Percentiles rank a stretch among this genome's conserved stretches.
phyloP scores from a whole-genome alignment of 768 basidiomycete genomes.

The Auricularia sp. region DNA sequence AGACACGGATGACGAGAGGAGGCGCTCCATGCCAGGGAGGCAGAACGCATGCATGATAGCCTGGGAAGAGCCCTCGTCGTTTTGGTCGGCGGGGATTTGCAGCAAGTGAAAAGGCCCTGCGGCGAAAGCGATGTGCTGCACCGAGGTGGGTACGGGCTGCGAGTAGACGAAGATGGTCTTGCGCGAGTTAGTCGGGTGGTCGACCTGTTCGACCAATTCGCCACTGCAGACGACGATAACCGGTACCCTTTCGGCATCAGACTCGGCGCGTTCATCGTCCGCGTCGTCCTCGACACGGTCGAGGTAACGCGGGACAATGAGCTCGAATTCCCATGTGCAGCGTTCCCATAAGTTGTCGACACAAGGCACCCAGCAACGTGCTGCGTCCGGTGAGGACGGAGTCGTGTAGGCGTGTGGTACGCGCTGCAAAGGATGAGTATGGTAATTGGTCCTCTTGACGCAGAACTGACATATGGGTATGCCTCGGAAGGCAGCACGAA shows the following conservation, averaged over 20 bases:
- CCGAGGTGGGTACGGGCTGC: slow-evolving; percentile 77
- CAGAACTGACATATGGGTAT: slow-evolving; percentile 67
- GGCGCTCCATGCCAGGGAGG: slow-evolving; percentile 74
- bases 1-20: slow-evolving; percentile 57
- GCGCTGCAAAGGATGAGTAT: slow-evolving; percentile 38
- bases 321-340: slow-evolving; percentile 97
- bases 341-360: slow-evolving; percentile 91
- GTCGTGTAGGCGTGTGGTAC: slow-evolving; percentile 90
- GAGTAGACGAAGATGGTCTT: slow-evolving; percentile 93
- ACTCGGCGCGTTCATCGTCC: slow-evolving; percentile 31
- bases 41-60: slow-evolving; percentile 86
- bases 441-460: slow-evolving; percentile 1
- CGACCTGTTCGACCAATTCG: slow-evolving; percentile 86
- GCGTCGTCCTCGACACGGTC: slow-evolving; percentile 46
- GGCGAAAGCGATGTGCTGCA: slow-evolving; percentile 94
- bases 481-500: slow-evolving; percentile 73
- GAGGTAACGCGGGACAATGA: slow-evolving; percentile 78
- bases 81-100: slow-evolving; percentile 57
- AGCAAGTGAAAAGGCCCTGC: slow-evolving; percentile 87
- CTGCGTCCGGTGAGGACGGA: slow-evolving; percentile 77
- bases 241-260: slow-evolving; percentile 43
- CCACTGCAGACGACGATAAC: slow-evolving; percentile 91
- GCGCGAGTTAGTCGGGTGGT: slow-evolving; percentile 86
- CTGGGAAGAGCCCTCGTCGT: slow-evolving; percentile 48
- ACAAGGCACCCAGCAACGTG: slow-evolving; percentile 99